phyloP scores from a whole-genome alignment of 805 yeast genomes.

The Saccharomycopsis capsularis region DNA sequence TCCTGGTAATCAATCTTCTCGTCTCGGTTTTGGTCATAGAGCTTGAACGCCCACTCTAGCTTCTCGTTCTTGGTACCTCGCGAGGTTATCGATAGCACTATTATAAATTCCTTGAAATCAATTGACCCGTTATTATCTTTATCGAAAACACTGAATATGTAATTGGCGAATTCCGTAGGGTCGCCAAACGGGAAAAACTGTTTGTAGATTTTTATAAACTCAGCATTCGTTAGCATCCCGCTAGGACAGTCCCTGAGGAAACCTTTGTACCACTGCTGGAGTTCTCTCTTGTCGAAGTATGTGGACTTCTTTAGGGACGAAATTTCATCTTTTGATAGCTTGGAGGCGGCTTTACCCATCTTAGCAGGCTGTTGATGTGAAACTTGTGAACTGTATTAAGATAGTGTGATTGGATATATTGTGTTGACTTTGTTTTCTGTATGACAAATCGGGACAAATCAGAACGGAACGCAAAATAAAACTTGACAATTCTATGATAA shows the following conservation, averaged over 20 bases:
- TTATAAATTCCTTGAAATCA: slow-evolving; percentile 87
- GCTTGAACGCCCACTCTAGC: slow-evolving; percentile 79
- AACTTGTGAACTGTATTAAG: too few species aligned
- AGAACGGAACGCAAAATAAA: too few species aligned
- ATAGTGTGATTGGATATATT: too few species aligned
- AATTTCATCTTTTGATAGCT: slow-evolving; percentile 84
- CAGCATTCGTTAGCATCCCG: slow-evolving; percentile 80
- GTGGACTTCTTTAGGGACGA: slow-evolving; percentile 77
- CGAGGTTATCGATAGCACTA: slow-evolving; percentile 79
- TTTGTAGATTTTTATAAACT: slow-evolving; percentile 84
- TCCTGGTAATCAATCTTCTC: slow-evolving; percentile 74
- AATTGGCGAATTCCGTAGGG: slow-evolving; percentile 84
- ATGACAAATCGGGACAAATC: too few species aligned
- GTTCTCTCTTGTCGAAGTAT: slow-evolving; percentile 84
- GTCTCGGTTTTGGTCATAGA: slow-evolving; percentile 77
- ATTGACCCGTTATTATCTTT: slow-evolving; percentile 71
- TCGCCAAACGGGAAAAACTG: slow-evolving; percentile 99
- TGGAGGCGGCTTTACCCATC: slow-evolving; percentile 96
- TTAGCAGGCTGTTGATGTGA: too few species aligned
- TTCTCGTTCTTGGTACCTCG: slow-evolving; percentile 83
- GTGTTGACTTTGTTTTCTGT: too few species aligned
- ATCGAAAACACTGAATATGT: slow-evolving; percentile 85
- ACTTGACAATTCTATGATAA: too few species aligned
- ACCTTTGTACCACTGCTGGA: slow-evolving; percentile 98
- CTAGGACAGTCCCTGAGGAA: slow-evolving; percentile 89